phyloP scores from a whole-genome alignment of 225 moss, liverwort and hornwort genomes.

The Physcomitrium patens region DNA sequence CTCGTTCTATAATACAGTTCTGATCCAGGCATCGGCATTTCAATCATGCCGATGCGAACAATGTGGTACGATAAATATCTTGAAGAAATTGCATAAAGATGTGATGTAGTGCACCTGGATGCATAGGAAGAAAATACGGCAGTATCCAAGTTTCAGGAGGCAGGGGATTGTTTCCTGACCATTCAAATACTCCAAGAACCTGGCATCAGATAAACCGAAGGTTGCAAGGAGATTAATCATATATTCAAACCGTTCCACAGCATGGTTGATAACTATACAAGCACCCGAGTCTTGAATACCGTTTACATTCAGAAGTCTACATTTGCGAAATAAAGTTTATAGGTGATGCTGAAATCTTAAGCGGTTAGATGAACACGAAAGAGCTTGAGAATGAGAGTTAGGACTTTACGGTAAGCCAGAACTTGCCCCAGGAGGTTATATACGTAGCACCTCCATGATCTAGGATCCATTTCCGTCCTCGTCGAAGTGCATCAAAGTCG shows the following conservation, averaged over 20 bases:
- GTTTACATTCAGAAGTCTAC: conserved; percentile 4
- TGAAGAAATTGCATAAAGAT: not conserved
- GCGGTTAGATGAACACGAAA: conserved; percentile 2
- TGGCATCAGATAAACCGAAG: conserved; percentile 40
- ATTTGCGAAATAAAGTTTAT: conserved; percentile 10
- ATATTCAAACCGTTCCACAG: conserved; percentile 3
- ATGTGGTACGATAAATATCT: not conserved
- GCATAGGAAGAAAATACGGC: conserved; percentile 76
- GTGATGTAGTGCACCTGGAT: conserved; percentile 66
- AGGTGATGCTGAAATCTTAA: conserved; percentile 6
- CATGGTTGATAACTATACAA: not conserved
- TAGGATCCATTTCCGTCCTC: conserved; percentile 87
- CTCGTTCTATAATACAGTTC: not conserved
- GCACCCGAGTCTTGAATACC: conserved; percentile 12
- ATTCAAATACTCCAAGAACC: conserved; percentile 94
- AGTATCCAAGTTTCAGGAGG: conserved; percentile 96
- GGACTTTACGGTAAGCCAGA: conserved; percentile 88
- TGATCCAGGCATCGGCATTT: conserved; percentile 7
- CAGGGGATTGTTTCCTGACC: conserved; percentile 91
- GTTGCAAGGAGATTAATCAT: not conserved
- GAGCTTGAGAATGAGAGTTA: conserved; percentile 16
- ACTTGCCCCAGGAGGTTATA: conserved; percentile 98
- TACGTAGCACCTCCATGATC: conserved; percentile 87
- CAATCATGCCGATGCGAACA: not conserved
- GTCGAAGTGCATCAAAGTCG: conserved; percentile 62